These are phyloP conservation scores for Sporisorium exsertum DNA, from an alignment of 1,284 basidiomycete genomes.

Conservation along the genomic window DNA sequence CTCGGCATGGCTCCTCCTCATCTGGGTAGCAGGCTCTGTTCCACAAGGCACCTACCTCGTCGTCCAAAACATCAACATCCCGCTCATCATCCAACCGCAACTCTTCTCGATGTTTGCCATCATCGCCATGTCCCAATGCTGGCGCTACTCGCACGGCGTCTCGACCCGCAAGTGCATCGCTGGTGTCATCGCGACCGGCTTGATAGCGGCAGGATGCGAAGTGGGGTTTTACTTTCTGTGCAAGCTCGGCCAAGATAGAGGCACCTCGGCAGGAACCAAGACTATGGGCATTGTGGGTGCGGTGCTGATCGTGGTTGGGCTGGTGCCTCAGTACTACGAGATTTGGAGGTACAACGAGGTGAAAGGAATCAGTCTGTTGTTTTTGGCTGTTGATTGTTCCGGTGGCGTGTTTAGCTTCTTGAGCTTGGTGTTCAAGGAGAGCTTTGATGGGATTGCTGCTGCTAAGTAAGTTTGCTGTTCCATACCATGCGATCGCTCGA, in stretches of 20 bases:
- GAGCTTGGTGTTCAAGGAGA: slow-evolving; percentile 77
- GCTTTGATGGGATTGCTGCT: slow-evolving; percentile 78
- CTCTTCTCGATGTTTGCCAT: slow-evolving; percentile 77
- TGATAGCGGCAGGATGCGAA: slow-evolving; percentile 75
- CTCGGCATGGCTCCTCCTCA: slow-evolving; percentile 78
- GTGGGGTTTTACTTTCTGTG: slow-evolving; percentile 74
- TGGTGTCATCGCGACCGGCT: slow-evolving; percentile 70
- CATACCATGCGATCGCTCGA: background rate
- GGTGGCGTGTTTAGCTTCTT: slow-evolving; percentile 79
- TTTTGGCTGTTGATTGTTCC: slow-evolving; percentile 79
- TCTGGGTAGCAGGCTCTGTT: slow-evolving; percentile 77
- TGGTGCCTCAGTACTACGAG: slow-evolving; percentile 76
- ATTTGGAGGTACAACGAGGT: slow-evolving; percentile 80
- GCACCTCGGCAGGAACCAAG: slow-evolving; percentile 72
- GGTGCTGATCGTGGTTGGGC: slow-evolving; percentile 75
- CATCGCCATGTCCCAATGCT: slow-evolving; percentile 74
- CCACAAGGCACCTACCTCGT: slow-evolving; percentile 80
- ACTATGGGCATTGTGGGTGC: slow-evolving; percentile 78
- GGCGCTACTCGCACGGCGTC: slow-evolving; percentile 73
- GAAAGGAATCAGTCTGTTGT: slow-evolving; percentile 78
- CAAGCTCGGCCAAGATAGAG: slow-evolving; percentile 72
- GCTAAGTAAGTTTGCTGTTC: slow-evolving; percentile 35
- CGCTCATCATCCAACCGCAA: slow-evolving; percentile 79
- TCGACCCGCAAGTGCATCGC: slow-evolving; percentile 70
- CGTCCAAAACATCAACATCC: slow-evolving; percentile 78